A percentile compares a stretch with the other conserved stretches of the same genome.
Evolutionary conservation across 1,139 yeast species (phyloP).

Genomic region (Hanseniaspora uvarum): DNA sequence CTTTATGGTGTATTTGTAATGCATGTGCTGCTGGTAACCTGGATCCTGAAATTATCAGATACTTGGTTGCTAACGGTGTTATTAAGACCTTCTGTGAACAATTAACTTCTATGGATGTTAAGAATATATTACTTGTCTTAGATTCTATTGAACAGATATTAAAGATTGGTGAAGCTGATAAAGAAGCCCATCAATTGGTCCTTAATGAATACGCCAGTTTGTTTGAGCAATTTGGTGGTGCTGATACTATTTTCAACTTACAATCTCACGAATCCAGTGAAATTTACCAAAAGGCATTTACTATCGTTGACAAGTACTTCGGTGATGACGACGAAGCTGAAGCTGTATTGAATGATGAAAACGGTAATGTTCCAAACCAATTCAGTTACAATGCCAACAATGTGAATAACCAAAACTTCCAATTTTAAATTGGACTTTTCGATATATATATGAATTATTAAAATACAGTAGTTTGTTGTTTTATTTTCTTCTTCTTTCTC

Average conservation of each 20-base stretch:
- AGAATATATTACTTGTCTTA: slow-evolving; percentile 85
- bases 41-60: slow-evolving; percentile 86
- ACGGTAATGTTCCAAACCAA: slow-evolving; percentile 12
- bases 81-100: slow-evolving; percentile 95
- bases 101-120: slow-evolving; percentile 75
- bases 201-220: slow-evolving; percentile 79
- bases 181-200: slow-evolving; percentile 57
- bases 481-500: neutral
- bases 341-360: slow-evolving; percentile 33
- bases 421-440: slow-evolving; percentile 2
- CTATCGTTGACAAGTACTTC: slow-evolving; percentile 83
- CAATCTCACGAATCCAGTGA: slow-evolving; percentile 86
- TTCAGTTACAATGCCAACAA: slow-evolving; percentile 16
- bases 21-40: slow-evolving; percentile 93
- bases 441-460: neutral
- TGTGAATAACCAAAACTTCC: slow-evolving; percentile 13
- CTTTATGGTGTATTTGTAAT: slow-evolving; percentile 98
- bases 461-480: neutral
- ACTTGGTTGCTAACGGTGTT: slow-evolving; percentile 88
- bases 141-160: slow-evolving; percentile 91
- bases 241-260: slow-evolving; percentile 90
- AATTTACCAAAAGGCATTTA: slow-evolving; percentile 83
- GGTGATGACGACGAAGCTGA: slow-evolving; percentile 74
- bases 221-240: slow-evolving; percentile 97
- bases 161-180: slow-evolving; percentile 88